Percentiles rank a stretch among this genome's conserved stretches.
phyloP scores from a whole-genome alignment of 805 yeast genomes.

The Starmerella lactis-condensi region DNA sequence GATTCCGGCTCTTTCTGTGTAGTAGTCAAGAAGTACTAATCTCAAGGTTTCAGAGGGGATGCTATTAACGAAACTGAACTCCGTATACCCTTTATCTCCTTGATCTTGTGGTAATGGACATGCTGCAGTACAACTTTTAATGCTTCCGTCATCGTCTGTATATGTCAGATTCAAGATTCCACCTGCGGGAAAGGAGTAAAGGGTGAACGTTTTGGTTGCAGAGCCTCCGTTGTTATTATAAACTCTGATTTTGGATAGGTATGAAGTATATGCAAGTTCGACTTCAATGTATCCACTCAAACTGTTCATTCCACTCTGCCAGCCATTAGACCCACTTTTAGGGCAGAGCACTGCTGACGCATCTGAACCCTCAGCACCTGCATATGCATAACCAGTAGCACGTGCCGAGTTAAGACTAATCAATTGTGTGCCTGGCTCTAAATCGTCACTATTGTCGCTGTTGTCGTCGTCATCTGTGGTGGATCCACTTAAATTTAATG shows the following conservation, averaged over 20 bases:
- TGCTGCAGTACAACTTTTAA: conserved; percentile 61
- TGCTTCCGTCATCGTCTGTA: conserved; percentile 47
- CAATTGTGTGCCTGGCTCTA: conserved; percentile 11
- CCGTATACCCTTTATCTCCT: conserved; percentile 33
- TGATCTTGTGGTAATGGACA: conserved; percentile 46
- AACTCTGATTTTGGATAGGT: conserved; percentile 55
- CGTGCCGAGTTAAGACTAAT: conserved; percentile 10
- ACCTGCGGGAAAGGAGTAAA: conserved; percentile 57
- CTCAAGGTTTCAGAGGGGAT: conserved; percentile 43
- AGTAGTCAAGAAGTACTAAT: conserved; percentile 44
- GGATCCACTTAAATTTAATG: background rate
- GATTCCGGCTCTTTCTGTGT: conserved; percentile 52
- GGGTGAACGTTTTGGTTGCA: conserved; percentile 43
- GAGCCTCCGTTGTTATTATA: conserved; percentile 32
- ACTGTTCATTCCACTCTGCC: conserved; percentile 12
- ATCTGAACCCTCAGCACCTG: conserved; percentile 2
- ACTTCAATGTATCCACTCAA: conserved; percentile 10
- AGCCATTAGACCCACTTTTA: conserved; percentile 11
- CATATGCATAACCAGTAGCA: conserved; percentile 8
- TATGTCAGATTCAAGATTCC: conserved; percentile 88
- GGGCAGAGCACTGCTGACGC: conserved; percentile 40
- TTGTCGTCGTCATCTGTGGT: conserved; percentile 6
- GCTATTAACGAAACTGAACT: conserved; percentile 59
- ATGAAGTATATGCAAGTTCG: conserved; percentile 20
- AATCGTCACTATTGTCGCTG: conserved; percentile 9